These are phyloP conservation scores for Leucocoprinus sp. DNA, from an alignment of 768 basidiomycete genomes.

Conservation along the genomic window DNA sequence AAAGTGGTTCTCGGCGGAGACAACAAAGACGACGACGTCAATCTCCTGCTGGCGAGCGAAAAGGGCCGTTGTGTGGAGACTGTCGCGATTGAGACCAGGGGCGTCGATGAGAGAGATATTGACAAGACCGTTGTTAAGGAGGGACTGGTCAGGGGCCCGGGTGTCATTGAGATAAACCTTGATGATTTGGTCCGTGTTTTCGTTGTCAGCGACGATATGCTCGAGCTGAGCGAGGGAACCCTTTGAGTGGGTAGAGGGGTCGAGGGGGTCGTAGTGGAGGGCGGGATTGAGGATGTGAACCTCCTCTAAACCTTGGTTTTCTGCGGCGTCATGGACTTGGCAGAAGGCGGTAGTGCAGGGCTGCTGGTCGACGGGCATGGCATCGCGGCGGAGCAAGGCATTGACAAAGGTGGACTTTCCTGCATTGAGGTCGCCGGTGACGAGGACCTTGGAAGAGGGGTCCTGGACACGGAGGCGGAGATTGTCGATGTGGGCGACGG, in stretches of 20 bases:
- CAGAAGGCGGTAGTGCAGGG: conserved; percentile 97
- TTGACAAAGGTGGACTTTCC: conserved; percentile 99
- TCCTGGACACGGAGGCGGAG: conserved; percentile 84
- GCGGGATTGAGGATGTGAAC: conserved; percentile 75
- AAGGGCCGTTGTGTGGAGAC: conserved; percentile 86
- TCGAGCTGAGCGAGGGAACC: conserved; percentile 66
- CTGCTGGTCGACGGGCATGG: conserved; percentile 97
- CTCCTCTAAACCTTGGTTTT: conserved; percentile 75
- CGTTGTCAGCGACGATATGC: conserved; percentile 68
- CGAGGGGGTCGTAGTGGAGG: conserved; percentile 54
- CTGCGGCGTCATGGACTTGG: conserved; percentile 87
- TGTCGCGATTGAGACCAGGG: conserved; percentile 94
- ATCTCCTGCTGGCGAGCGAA: conserved; percentile 97
- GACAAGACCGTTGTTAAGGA: conserved; percentile 91
- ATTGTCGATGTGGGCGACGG: conserved; percentile 73
- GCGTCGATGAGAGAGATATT: conserved; percentile 98
- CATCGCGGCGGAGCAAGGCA: conserved; percentile 79
- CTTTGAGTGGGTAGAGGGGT: conserved; percentile 72
- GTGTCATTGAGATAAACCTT: conserved; percentile 87
- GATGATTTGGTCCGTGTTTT: conserved; percentile 63
- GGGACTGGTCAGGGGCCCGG: conserved; percentile 69
- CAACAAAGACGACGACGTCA: conserved; percentile 97
- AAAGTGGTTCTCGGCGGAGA: conserved; percentile 97
- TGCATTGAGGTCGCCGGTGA: conserved; percentile 96
- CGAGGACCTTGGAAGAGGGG: conserved; percentile 90